Evolutionary conservation across 805 yeast genomes (phyloP).

Genomic region (Metschnikowia santaceciliae): DNA sequence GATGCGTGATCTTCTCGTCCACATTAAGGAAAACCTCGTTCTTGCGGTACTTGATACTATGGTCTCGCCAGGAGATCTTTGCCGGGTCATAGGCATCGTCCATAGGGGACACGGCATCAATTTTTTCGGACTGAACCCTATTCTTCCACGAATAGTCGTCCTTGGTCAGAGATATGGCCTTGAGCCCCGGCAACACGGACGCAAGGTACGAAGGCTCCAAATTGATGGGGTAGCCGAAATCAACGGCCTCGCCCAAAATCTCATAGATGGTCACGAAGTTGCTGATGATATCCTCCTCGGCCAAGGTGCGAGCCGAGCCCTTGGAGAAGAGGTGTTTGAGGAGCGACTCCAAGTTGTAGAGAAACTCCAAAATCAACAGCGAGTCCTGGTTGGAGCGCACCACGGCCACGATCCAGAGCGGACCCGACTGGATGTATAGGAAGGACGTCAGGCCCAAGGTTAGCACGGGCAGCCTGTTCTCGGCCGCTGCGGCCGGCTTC

Average conservation of each 20-base stretch:
- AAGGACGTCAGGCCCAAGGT: conserved; percentile 93
- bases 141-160: conserved; percentile 4
- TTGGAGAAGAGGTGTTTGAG: conserved; percentile 33
- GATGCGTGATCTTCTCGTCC: conserved; percentile 66
- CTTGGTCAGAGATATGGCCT: conserved; percentile 6
- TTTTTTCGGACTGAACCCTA: background rate
- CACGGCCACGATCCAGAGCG: conserved; percentile 83
- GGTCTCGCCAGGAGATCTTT: conserved; percentile 63
- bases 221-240: conserved; percentile 73
- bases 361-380: conserved; percentile 71
- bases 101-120: conserved; percentile 4
- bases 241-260: conserved; percentile 68
- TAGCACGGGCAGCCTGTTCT: conserved; percentile 43
- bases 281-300: conserved; percentile 47
- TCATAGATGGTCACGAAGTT: conserved; percentile 73
- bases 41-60: conserved; percentile 70
- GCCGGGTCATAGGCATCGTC: conserved; percentile 15
- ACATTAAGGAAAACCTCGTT: conserved; percentile 79
- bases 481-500: conserved; percentile 17
- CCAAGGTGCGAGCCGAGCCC: conserved; percentile 16
- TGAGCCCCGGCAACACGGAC: conserved; percentile 15
- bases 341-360: conserved; percentile 57
- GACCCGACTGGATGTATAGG: conserved; percentile 60
- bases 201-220: conserved; percentile 41
- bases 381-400: conserved; percentile 87